A percentile compares a stretch with the other conserved stretches of the same genome.
phyloP scores from a whole-genome alignment of 2,329 filamentous ascomycete species.

The Diaporthe caulivora region DNA sequence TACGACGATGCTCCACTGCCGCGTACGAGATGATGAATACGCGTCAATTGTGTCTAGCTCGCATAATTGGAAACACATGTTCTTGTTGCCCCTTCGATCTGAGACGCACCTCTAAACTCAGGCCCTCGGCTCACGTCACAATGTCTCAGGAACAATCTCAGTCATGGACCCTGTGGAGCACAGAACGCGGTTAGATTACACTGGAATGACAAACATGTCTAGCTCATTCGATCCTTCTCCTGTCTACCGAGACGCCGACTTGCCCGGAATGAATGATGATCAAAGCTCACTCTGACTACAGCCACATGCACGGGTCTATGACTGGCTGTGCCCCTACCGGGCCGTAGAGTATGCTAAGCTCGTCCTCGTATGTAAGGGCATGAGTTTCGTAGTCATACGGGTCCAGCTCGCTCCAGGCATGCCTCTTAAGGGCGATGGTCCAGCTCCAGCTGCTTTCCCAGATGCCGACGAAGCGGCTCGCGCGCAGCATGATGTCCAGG shows the following conservation, averaged over 20 bases:
- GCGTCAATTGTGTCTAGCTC: background rate
- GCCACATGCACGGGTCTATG: constrained; percentile 35
- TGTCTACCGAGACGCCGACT: background rate
- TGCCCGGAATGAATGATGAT: background rate
- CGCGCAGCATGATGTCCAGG: constrained; percentile 38
- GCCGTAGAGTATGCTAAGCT: constrained; percentile 32
- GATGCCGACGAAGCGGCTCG: constrained; percentile 38
- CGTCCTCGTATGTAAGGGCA: constrained; percentile 34
- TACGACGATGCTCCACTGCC: background rate
- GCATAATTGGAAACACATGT: background rate
- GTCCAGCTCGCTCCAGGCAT: constrained; percentile 27
- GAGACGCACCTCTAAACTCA: background rate
- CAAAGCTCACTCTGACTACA: background rate
- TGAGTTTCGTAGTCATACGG: constrained; percentile 29
- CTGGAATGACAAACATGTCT: constrained; percentile 17
- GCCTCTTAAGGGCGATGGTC: constrained; percentile 38
- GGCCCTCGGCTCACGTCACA: background rate
- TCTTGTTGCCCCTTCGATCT: background rate
- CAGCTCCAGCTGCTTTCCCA: constrained; percentile 40
- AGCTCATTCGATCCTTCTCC: background rate
- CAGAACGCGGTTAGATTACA: background rate
- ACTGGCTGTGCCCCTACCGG: constrained; percentile 24
- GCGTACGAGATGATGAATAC: background rate
- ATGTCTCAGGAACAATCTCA: background rate
- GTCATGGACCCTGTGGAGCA: background rate